Conservation (phyloP, 2,329 filamentous ascomycete species). For the Monilinia polystroma region DNA sequence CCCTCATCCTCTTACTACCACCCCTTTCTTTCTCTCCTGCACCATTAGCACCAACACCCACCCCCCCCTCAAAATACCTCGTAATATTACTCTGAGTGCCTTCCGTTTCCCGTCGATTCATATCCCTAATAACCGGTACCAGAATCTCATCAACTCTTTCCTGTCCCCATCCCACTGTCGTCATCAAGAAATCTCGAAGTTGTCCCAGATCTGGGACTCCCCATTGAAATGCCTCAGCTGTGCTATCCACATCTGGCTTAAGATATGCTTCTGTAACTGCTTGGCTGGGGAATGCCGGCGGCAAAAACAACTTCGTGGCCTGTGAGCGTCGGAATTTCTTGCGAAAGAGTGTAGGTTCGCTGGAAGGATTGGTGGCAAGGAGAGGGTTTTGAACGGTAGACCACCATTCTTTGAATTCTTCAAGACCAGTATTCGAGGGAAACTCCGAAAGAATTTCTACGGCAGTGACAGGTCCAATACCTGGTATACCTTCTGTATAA, state of each 20-base stretch:
- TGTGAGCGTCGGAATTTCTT: conserved; percentile 83
- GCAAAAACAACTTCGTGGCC: conserved; percentile 81
- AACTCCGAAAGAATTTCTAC: conserved; percentile 95
- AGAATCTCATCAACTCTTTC: conserved; percentile 94
- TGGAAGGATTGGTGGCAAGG: conserved; percentile 53
- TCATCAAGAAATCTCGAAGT: conserved; percentile 79
- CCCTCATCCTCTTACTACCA: conserved; percentile 73
- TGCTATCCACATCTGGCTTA: conserved; percentile 78
- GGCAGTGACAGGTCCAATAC: conserved; percentile 90
- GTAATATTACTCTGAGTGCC: conserved; percentile 97
- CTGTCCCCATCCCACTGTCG: conserved; percentile 87
- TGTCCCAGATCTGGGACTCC: conserved; percentile 90
- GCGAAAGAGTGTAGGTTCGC: conserved; percentile 67
- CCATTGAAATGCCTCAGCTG: conserved; percentile 84
- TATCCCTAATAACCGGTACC: conserved; percentile 90
- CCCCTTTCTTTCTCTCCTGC: conserved; percentile 49
- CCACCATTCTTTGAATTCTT: conserved; percentile 89
- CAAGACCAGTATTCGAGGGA: conserved; percentile 54
- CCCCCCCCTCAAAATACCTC: conserved; percentile 76
- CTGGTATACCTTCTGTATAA: conserved; percentile 89
- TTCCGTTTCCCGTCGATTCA: conserved; percentile 84
- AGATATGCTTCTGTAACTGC: conserved; percentile 83
- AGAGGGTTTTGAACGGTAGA: conserved; percentile 66
- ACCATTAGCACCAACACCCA: conserved; percentile 63
- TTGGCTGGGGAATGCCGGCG: conserved; percentile 72